A percentile compares a stretch with the other conserved stretches of the same genome.
phyloP scores from a whole-genome alignment of 2,329 filamentous ascomycete species.

The Botryosphaeria dothidea region DNA sequence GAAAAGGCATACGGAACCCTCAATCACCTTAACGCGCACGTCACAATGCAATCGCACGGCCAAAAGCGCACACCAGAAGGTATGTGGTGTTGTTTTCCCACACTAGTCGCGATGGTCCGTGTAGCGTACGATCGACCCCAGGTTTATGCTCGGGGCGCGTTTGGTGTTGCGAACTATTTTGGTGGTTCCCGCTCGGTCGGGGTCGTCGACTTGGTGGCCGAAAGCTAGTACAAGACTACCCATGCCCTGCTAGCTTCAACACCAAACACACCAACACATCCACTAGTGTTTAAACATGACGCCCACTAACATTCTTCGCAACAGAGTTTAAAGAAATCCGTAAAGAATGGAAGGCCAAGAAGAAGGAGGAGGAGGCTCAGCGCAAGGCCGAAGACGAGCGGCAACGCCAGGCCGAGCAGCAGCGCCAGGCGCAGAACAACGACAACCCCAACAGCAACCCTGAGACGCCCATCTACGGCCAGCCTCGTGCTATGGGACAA shows the following conservation, averaged over 20 bases:
- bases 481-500: conserved; percentile 48
- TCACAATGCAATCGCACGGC: conserved; percentile 98
- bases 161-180: conserved; percentile 46
- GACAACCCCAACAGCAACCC: conserved; percentile 53
- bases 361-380: conserved; percentile 94
- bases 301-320: conserved; percentile 37
- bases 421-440: conserved; percentile 47
- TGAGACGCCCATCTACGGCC: conserved; percentile 41
- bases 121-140: conserved; percentile 17
- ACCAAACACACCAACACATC: conserved; percentile 13
- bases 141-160: conserved; percentile 22
- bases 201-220: conserved; percentile 40
- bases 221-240: conserved; percentile 45
- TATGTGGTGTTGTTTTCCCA: conserved; percentile 53
- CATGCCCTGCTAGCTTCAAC: conserved; percentile 38
- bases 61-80: conserved; percentile 95
- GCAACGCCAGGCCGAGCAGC: conserved; percentile 66
- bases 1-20: conserved; percentile 98
- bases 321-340: conserved; percentile 98
- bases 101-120: conserved; percentile 18
- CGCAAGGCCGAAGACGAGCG: conserved; percentile 90
- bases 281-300: conserved; percentile 24
- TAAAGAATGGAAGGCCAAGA: conserved; percentile 98
- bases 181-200: conserved; percentile 54
- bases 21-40: conserved; percentile 96